Base-by-base conservation (phyloP, 371 early-diverging fungal species). In the Mucor circinelloides region DNA sequence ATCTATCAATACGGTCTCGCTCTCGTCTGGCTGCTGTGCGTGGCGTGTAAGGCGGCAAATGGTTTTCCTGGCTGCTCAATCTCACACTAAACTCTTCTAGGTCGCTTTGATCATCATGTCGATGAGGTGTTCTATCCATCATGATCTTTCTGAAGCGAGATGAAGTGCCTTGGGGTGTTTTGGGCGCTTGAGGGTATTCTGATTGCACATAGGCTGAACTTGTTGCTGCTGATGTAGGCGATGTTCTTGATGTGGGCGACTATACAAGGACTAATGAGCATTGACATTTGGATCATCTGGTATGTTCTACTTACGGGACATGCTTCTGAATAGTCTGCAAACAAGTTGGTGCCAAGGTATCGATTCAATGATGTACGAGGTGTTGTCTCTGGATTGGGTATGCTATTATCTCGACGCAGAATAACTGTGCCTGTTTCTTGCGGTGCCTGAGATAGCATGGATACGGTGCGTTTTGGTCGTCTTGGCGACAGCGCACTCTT, bases 401-500 rank as follows among this genome's bases (percentile, higher is more conserved):
- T 38, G 50, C 44, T 58, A 50, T 56, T 58, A 17, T 27, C 36
- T 50, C 68, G 57, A 63, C 68, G 31, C 19, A 68, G 21, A 9
- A 68, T 57, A 13, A 68, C 68, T 9, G 67, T 67, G 25, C 67
- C 67, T 15, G 44, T 58, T 58, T 58, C 65, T 12, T 63, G 44
- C 3, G 68, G 36, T 27, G 52, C 52, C 13, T 52, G 52, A 23
- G 46, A 46, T 13, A 68, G 57, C 63, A 58, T 63, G 13, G 66
- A 60, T 1, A 34, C 48, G 30, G 36, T 34, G 27, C 55, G 55
- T 5, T 58, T 64, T 8, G 25, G 31, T 21, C 66, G 46, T 30
- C 62, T 58, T 4, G 70, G 60, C 6, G 67, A 57, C 27, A 40
- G 44, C 6, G 69, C 70, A 63, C 73, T 69, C 21, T 54, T 64